Evolutionary conservation across 306 rosid genomes (phyloP), one percentile per base, ranked within the genome.

Genomic region (Arachis hypogaea): DNA sequence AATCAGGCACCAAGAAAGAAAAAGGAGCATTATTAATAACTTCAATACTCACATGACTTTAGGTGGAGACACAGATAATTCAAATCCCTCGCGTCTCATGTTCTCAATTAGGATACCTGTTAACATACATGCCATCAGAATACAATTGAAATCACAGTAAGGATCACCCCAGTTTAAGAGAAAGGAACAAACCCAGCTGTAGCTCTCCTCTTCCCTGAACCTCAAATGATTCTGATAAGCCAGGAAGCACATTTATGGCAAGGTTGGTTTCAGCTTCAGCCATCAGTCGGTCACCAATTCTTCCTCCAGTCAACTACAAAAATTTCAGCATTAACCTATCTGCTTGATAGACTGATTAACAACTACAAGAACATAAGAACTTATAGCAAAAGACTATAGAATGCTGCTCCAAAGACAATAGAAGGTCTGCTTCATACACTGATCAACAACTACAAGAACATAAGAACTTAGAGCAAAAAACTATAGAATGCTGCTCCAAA

Each of bases 151-250:
- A 70, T 40, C 75, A 56, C 61, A 54, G 74, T 18, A 50, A 66
- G 16, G 59, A 45, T 51, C 29, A 79, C 38, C 9, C 73, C 12
- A 74, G 68, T 65, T 79, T 66, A 65, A 70, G 60, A 66, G 30
- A 63, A 11, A 74, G 69, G 78, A 80, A 78, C 91, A 81, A 66
- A 89, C 99, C 99, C 47, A 94, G 83, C 83, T 94, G 99, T 77
- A 94, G 92, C 87, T 94, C 99, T 84, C 99, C 99, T 77, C 97
- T 90, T 79, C 99, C 99, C 83, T 92, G 99, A 80, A 94, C 99
- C 90, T 94, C 99, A 78, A 40, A 94, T 46, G 97, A 86, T 51
- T 94, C 99, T 49, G 96, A 85, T 77, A 92, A 75, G 72, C 97
- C 99, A 11, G 99, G 97, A 72, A 94, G 86, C 80, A 92, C 97